Base-by-base conservation (phyloP, 2,329 filamentous ascomycete species). In the Fusarium pseudocircinatum region DNA sequence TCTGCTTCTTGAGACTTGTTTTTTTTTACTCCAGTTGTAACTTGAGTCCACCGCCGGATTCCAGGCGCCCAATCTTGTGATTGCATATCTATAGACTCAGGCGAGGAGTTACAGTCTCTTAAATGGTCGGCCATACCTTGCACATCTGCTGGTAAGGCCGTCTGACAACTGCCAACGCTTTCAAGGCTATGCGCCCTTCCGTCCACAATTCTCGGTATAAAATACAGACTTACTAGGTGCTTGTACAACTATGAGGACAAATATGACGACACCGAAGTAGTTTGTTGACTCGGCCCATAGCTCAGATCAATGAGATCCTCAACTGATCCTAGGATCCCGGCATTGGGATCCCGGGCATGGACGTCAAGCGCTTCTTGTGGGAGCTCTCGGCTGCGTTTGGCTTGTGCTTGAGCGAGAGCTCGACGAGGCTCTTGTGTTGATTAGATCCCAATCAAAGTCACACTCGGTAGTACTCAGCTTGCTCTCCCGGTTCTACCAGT, bases 291-390 rank as follows among this genome's bases (percentile, higher is more conserved):
- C 16, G n/a, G 16, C 1, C 34, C 6, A 15, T 2, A 34, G 4
- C 6, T 24, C 9, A 26, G 34, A 4, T 52, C 47, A 8, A 11
- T 15, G 1, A 26, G 9, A 8, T 52, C 4, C 9, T 34, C n/a
- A 8, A 24, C 16, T 2, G 6, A 12, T 3, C 34, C 8, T 2
- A 34, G 4, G 6, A 13, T 7, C 12, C 12, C 9, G 0, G 2
- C 2, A 2, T 50, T 11, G 0, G 8, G 4, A 20, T 24, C 6
- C 8, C 3, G 8, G 11, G 5, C 8, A 2, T 9, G 0, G 3
- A 2, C 2, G 8, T 14, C n/a, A 34, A 24, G n/a, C 4, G 20
- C 16, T 24, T 6, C 20, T 1, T 16, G 4, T 24, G 6, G 6
- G 18, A 15, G 6, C 6, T 34, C 8, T 6, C 6, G 8, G 1